phyloP scores from a whole-genome alignment of 2,329 filamentous ascomycete species.

The Xylariaceae sp. region DNA sequence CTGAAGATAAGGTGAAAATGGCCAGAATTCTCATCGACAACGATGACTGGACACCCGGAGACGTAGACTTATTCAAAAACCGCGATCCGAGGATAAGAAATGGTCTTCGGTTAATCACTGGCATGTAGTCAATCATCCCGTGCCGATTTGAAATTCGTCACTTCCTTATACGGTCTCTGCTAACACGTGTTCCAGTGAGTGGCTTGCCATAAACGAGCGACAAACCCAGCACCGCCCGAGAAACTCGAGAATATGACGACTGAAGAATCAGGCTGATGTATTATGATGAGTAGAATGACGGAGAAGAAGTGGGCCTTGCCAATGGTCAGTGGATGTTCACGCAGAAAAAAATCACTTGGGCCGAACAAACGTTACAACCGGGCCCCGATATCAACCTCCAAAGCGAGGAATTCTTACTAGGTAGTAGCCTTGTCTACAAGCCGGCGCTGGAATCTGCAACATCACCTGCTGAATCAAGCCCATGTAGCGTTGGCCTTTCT shows the following conservation, averaged over 20 bases:
- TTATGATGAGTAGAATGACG: too few relatives aligned
- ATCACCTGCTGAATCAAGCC: constrained; percentile 1
- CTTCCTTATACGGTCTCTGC: too few relatives aligned
- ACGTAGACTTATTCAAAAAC: constrained; percentile 23
- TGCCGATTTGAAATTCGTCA: too few relatives aligned
- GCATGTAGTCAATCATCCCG: constrained; percentile 7
- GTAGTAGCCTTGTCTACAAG: constrained; percentile 12
- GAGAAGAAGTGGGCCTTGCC: constrained; percentile 16
- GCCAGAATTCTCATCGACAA: constrained; percentile 45
- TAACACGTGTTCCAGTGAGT: too few relatives aligned
- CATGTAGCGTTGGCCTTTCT: background rate
- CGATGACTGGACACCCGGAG: constrained; percentile 38
- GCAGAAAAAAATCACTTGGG: constrained; percentile 1
- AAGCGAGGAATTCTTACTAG: constrained; percentile 3
- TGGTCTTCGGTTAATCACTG: constrained; percentile 20
- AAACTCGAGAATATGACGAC: too few relatives aligned
- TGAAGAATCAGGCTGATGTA: too few relatives aligned
- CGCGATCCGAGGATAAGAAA: constrained; percentile 22
- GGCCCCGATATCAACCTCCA: background rate
- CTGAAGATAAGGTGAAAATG: constrained; percentile 35
- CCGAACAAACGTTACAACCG: background rate
- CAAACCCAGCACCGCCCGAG: too few relatives aligned
- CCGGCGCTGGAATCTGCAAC: background rate
- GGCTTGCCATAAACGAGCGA: too few relatives aligned
- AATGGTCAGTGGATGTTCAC: constrained; percentile 21